Base-by-base conservation (phyloP, 768 basidiomycete species). In the Lentinus tigrinus region DNA sequence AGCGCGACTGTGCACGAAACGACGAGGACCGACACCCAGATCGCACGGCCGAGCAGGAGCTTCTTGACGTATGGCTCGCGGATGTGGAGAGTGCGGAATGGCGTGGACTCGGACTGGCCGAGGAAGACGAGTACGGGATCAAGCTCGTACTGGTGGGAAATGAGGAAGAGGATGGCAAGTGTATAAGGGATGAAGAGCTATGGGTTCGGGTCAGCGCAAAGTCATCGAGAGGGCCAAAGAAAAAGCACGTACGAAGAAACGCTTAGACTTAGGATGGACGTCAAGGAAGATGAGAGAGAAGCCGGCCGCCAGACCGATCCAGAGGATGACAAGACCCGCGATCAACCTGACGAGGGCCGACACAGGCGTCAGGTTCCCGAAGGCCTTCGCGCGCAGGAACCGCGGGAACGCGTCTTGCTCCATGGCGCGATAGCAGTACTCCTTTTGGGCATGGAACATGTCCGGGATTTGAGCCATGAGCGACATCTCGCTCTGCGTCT, bases 371-470 rank as follows among this genome's bases (percentile, higher is more conserved):
- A 99, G 76, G 72, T 98, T 99, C 27, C 94, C 93, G 69, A 98
- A 98, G n/a, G 95, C 95, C 75, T 98, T 99, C 2, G 93, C 88
- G 58, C 97, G 83, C 47, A 99, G 78, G 81, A 99, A 98, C 5
- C 96, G 83, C 42, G 92, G 93, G 76, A 92, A 94, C 17, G 92
- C 93, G 63, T 94, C 92, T 73, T 95, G 93, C 67, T 97, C 95
- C 88, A 98, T 94, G 0, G 93, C 92, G 46, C 91, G 84, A 81
- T 95, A 96, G 70, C 93, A 93, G 69, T 96, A 97, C 69, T 97
- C 94, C 77, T 98, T 98, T 77, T 98, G 96, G 0, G 87, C 78
- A 70, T 98, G 93, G 79, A 97, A 98, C 78, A 98, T 89, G 71
- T 99, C 97, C 14, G 97, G 97, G 47, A 93, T 83, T 62, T 93